A percentile compares a stretch with the other conserved stretches of the same genome.
Conservation (phyloP, 306 rosid species). For the Rosa multiflora region DNA sequence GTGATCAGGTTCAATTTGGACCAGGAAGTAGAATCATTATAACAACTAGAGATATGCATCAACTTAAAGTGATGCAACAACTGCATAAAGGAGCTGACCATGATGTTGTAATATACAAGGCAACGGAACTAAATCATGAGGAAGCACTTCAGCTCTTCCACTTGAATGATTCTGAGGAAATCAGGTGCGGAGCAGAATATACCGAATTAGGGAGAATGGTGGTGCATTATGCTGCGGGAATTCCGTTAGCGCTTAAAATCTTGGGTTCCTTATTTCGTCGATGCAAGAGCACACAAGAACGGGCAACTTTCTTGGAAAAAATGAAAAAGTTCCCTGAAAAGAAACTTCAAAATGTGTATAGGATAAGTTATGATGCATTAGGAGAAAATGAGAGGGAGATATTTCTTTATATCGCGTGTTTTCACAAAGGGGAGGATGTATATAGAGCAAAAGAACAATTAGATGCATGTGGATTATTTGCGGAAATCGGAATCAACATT, state of each 20-base stretch:
- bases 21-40: conserved; percentile 10
- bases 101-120: background rate
- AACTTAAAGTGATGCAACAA: background rate
- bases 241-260: background rate
- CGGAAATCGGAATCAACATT: background rate
- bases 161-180: background rate
- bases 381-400: conserved; percentile 19
- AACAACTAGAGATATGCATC: background rate
- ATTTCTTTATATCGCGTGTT: conserved; percentile 34
- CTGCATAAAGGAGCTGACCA: background rate
- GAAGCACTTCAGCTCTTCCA: conserved; percentile 22
- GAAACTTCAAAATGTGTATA: background rate
- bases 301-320: background rate
- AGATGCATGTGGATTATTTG: conserved; percentile 11
- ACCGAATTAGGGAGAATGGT: background rate
- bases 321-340: background rate
- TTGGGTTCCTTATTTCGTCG: background rate
- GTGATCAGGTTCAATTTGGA: background rate
- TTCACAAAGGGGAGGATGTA: conserved; percentile 34
- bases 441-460: conserved; percentile 8
- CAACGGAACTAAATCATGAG: background rate
- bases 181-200: background rate
- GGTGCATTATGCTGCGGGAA: conserved; percentile 8
- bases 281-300: background rate
- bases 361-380: conserved; percentile 24